These are phyloP conservation scores for Lactarius indigo DNA, from an alignment of 768 basidiomycete genomes.

Conservation along the genomic window DNA sequence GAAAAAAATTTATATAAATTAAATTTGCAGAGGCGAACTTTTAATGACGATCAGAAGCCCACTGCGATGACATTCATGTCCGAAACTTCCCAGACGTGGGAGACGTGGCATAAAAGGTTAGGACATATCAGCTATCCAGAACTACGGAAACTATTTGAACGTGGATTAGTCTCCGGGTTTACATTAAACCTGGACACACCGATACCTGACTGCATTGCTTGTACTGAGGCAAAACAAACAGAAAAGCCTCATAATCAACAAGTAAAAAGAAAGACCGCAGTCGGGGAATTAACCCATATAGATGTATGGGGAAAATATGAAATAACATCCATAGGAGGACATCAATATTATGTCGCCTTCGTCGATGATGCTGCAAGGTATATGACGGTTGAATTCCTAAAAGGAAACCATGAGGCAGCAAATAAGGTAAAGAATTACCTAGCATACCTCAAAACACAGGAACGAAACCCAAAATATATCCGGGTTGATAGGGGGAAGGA, in stretches of 20 bases:
- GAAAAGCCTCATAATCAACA: not conserved
- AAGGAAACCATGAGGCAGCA: not conserved
- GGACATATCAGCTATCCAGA: not conserved
- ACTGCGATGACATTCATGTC: no score
- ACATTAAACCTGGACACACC: not conserved
- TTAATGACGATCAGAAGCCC: no score
- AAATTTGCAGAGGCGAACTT: no score
- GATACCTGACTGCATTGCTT: not conserved
- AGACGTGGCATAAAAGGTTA: not conserved
- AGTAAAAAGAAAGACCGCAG: rapidly evolving
- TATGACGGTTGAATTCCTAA: not conserved
- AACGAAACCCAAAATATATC: rapidly evolving
- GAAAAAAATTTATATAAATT: not conserved
- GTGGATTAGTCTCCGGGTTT: not conserved
- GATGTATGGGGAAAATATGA: not conserved
- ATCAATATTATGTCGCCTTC: not conserved
- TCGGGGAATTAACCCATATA: not conserved
- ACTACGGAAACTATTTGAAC: rapidly evolving
- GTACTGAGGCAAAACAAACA: not conserved
- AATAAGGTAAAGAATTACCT: not conserved
- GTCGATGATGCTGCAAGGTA: not conserved
- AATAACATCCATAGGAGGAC: rapidly evolving
- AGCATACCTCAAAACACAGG: rapidly evolving
- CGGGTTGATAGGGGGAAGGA: not conserved
- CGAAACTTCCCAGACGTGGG: not conserved